phyloP scores from a whole-genome alignment of 164 flowering plant genomes.

The Piper longum region DNA sequence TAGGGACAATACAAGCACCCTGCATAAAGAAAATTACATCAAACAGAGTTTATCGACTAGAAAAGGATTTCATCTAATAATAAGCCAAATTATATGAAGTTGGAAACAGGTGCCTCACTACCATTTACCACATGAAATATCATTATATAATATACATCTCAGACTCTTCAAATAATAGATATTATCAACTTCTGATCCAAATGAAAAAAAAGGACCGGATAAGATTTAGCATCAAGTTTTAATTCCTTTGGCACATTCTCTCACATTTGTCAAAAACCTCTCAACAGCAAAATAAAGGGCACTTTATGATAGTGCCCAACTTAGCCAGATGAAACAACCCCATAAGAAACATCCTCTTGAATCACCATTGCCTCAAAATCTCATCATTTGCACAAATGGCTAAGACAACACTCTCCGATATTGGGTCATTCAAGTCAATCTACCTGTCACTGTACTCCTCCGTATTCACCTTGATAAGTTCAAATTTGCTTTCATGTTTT shows the following conservation, averaged over 20 bases:
- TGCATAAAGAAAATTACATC: constrained; percentile 14
- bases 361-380: neutral
- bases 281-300: neutral
- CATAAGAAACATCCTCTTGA: neutral
- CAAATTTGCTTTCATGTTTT: too few relatives aligned
- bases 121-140: too few relatives aligned
- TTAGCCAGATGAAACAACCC: neutral
- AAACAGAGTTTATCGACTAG: neutral
- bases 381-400: neutral
- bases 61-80: too few relatives aligned
- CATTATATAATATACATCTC: too few relatives aligned
- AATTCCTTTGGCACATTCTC: neutral
- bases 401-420: neutral
- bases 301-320: neutral
- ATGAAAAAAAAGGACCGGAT: too few relatives aligned
- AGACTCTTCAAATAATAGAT: too few relatives aligned
- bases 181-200: too few relatives aligned
- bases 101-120: too few relatives aligned
- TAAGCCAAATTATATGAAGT: neutral
- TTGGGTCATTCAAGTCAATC: too few relatives aligned
- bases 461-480: too few relatives aligned
- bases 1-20: constrained; percentile 62
- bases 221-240: too few relatives aligned
- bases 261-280: neutral
- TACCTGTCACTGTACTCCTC: too few relatives aligned